Percentiles rank a stretch among this genome's conserved stretches.
phyloP scores from a whole-genome alignment of 1,139 yeast species.

The Wickerhamiella infanticola region DNA sequence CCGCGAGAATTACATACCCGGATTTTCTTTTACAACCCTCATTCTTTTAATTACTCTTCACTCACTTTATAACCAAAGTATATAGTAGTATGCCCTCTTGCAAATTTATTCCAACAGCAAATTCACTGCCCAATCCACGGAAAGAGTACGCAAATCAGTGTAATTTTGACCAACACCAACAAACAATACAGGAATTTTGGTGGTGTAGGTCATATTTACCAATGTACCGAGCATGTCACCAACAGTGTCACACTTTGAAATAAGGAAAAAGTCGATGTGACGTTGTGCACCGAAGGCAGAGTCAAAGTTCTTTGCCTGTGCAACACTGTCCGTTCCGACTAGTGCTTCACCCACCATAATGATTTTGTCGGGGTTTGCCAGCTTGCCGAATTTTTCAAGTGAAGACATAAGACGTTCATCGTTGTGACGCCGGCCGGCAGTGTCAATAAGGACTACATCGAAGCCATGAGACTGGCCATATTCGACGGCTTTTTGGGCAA shows the following conservation, averaged over 20 bases:
- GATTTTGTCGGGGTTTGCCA: constrained; percentile 89
- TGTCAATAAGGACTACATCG: constrained; percentile 85
- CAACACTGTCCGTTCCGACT: constrained; percentile 94
- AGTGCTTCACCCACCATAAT: constrained; percentile 98
- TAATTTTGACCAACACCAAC: constrained; percentile 97
- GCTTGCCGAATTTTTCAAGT: constrained; percentile 83
- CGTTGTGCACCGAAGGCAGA: constrained; percentile 81
- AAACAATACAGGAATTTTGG: constrained; percentile 86
- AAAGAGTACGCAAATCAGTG: constrained; percentile 83
- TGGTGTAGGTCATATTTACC: constrained; percentile 96
- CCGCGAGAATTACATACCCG: too few species aligned
- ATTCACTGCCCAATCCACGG: constrained; percentile 85
- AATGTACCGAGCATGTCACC: constrained; percentile 94
- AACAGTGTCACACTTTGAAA: constrained; percentile 92
- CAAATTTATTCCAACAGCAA: constrained; percentile 39
- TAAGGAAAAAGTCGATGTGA: constrained; percentile 74
- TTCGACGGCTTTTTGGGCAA: constrained; percentile 87
- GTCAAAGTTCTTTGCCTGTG: constrained; percentile 86
- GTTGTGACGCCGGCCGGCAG: constrained; percentile 95
- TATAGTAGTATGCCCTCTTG: too few species aligned
- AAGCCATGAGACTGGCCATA: constrained; percentile 49
- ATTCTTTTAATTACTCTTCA: too few species aligned
- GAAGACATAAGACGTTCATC: constrained; percentile 95
- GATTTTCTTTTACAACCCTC: too few species aligned
- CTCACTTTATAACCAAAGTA: too few species aligned